Evolutionary conservation across 2,329 filamentous ascomycete genomes (phyloP).

Genomic region (Phoma sp.): DNA sequence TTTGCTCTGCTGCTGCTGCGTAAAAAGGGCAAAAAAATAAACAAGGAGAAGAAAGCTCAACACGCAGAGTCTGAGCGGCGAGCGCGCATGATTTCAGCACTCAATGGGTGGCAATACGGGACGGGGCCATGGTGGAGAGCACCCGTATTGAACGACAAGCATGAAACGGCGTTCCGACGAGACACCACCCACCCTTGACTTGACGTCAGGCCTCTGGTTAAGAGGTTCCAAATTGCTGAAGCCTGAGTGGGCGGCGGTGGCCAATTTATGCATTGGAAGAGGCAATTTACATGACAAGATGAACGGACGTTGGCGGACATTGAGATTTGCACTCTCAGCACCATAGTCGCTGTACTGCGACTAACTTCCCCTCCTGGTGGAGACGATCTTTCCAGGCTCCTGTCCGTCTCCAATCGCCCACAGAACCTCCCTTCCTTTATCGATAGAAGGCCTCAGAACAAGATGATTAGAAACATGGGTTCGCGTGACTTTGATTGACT

Average conservation of each 20-base stretch:
- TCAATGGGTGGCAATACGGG: slow-evolving; percentile 16
- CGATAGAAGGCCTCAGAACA: slow-evolving; percentile 4
- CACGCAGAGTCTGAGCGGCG: slow-evolving; percentile 4
- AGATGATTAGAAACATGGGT: not conserved
- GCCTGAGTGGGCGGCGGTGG: slow-evolving; percentile 9
- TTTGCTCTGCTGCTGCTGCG: not conserved
- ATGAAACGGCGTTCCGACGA: slow-evolving; percentile 18
- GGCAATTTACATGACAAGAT: slow-evolving; percentile 19
- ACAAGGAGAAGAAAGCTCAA: not conserved
- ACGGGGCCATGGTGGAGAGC: slow-evolving; percentile 8
- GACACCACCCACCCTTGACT: slow-evolving; percentile 6
- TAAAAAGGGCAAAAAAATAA: not conserved
- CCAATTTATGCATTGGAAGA: slow-evolving; percentile 8
- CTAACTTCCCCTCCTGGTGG: not conserved
- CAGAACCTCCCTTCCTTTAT: not conserved
- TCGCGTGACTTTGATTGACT: slow-evolving; percentile 7
- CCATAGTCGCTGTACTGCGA: no score
- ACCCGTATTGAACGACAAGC: slow-evolving; percentile 14
- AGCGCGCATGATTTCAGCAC: slow-evolving; percentile 13
- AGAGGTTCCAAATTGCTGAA: slow-evolving; percentile 6
- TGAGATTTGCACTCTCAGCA: slow-evolving; percentile 6
- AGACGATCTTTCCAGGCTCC: slow-evolving; percentile 4
- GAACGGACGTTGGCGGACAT: slow-evolving; percentile 10
- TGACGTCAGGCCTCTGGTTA: slow-evolving; percentile 22
- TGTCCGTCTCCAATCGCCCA: not conserved